These are phyloP conservation scores for Collybia nuda DNA, from an alignment of 768 basidiomycete species.

Conservation along the genomic window DNA sequence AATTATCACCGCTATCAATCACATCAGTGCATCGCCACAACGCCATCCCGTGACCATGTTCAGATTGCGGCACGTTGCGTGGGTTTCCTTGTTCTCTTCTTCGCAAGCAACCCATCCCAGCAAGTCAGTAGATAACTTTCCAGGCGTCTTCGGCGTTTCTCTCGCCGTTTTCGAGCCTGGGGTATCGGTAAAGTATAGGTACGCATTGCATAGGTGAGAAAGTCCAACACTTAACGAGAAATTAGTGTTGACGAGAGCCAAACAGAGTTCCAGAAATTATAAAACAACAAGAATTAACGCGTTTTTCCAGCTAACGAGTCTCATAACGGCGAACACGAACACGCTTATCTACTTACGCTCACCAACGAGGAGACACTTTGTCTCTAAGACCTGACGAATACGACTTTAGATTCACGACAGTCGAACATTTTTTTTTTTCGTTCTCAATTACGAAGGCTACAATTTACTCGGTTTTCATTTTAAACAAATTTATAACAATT, in stretches of 20 bases:
- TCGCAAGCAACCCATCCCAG: slow-evolving; percentile 9
- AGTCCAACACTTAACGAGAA: neutral
- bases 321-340: slow-evolving; percentile 12
- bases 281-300: slow-evolving; percentile 25
- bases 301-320: slow-evolving; percentile 19
- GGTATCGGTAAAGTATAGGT: slow-evolving; percentile 17
- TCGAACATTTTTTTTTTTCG: slow-evolving; percentile 6
- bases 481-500: slow-evolving; percentile 7
- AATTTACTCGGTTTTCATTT: neutral
- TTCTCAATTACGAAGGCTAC: slow-evolving; percentile 11
- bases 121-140: slow-evolving; percentile 12
- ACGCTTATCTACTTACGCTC: slow-evolving; percentile 8
- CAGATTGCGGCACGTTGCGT: neutral
- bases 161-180: slow-evolving; percentile 14
- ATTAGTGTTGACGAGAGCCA: slow-evolving; percentile 1
- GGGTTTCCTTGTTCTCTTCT: slow-evolving; percentile 14
- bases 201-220: slow-evolving; percentile 12
- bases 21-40: too few relatives aligned
- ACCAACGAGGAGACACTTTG: slow-evolving; percentile 1
- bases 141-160: slow-evolving; percentile 10
- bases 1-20: too few relatives aligned
- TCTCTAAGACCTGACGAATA: slow-evolving; percentile 9
- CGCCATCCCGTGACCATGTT: too few relatives aligned
- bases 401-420: slow-evolving; percentile 7
- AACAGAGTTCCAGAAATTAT: slow-evolving; percentile 14